Percentiles rank a stretch among this genome's conserved stretches.
Evolutionary conservation across 2,329 filamentous ascomycete species (phyloP).

Genomic region (Hymenoscyphus fraxineus): DNA sequence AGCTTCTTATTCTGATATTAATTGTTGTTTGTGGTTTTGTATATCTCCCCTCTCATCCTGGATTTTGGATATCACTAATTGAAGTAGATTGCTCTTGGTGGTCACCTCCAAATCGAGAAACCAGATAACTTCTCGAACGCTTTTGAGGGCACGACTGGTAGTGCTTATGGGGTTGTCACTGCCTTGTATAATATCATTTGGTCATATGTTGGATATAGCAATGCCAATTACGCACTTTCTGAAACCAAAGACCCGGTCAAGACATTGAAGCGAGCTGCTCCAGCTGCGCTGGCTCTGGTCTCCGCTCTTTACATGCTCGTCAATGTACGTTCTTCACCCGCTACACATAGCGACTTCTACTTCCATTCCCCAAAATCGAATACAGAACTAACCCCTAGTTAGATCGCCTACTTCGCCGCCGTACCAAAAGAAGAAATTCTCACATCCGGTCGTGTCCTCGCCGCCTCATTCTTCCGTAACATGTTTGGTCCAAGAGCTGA

Average conservation of each 20-base stretch:
- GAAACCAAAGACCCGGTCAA: conserved; percentile 63
- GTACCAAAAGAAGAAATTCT: conserved; percentile 52
- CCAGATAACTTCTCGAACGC: conserved; percentile 60
- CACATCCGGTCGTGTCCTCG: conserved; percentile 48
- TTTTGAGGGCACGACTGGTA: conserved; percentile 63
- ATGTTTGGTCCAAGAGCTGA: conserved; percentile 53
- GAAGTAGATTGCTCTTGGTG: conserved; percentile 48
- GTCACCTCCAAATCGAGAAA: conserved; percentile 56
- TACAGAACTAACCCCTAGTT: conserved; percentile 34
- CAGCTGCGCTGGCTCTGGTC: conserved; percentile 55
- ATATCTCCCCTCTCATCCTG: background rate
- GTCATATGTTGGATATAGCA: conserved; percentile 65
- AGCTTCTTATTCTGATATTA: conserved; percentile 61
- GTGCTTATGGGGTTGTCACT: conserved; percentile 64
- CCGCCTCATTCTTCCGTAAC: conserved; percentile 53
- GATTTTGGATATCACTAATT: background rate
- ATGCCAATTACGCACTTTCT: conserved; percentile 62
- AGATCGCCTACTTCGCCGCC: conserved; percentile 60
- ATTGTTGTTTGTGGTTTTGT: conserved; percentile 62
- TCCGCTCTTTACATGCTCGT: conserved; percentile 62
- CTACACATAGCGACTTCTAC: conserved; percentile 55
- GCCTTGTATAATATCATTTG: conserved; percentile 70
- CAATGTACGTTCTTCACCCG: conserved; percentile 39
- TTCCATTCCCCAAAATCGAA: conserved; percentile 52
- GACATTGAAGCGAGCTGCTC: conserved; percentile 63